Evolutionary conservation across 768 basidiomycete genomes (phyloP).

Genomic region (Ramaria sp.): DNA sequence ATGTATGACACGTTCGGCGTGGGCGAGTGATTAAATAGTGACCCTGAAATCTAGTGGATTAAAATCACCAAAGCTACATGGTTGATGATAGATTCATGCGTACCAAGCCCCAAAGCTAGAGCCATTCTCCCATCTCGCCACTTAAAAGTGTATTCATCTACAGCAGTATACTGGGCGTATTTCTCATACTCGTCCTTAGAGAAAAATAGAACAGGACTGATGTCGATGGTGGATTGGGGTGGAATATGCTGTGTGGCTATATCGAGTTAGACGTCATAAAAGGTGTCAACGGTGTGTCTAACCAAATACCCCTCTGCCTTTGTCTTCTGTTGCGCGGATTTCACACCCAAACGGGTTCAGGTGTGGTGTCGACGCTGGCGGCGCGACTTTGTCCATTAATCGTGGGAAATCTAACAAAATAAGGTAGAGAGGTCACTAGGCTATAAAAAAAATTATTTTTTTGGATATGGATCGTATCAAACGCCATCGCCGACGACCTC

Average conservation of each 20-base stretch:
- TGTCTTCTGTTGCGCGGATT: conserved; percentile 20
- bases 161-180: conserved; percentile 49
- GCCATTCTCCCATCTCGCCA: conserved; percentile 72
- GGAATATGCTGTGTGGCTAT: conserved; percentile 45
- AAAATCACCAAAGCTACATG: neutral
- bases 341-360: conserved; percentile 7
- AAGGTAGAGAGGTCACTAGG: no score
- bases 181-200: conserved; percentile 54
- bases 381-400: no score
- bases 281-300: conserved; percentile 8
- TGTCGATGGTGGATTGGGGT: conserved; percentile 60
- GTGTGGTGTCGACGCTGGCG: no score
- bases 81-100: conserved; percentile 5
- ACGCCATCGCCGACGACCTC: neutral
- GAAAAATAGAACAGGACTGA: conserved; percentile 78
- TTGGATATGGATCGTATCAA: neutral
- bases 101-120: conserved; percentile 69
- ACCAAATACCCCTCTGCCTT: conserved; percentile 62
- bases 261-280: neutral
- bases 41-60: conserved; percentile 35
- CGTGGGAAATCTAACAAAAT: no score
- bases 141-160: conserved; percentile 69
- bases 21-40: conserved; percentile 70
- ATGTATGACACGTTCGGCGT: conserved; percentile 60
- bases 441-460: no score